These are phyloP conservation scores for Sphaerulina vaccinii DNA, from an alignment of 2,329 filamentous ascomycete genomes.

Conservation along the genomic window DNA sequence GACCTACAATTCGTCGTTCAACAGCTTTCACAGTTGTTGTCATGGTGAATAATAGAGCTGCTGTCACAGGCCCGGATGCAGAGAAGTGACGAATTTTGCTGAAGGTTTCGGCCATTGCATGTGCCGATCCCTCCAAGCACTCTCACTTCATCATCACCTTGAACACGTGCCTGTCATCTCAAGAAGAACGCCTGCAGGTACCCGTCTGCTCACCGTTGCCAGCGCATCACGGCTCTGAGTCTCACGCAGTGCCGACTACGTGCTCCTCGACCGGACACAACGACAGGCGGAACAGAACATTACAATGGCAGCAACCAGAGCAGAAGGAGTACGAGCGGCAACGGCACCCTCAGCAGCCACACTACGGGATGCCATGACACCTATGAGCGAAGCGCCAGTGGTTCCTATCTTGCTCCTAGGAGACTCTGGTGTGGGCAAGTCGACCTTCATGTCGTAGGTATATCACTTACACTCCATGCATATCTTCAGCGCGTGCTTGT, in stretches of 20 bases:
- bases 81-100: constrained; percentile 5
- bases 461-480: neutral
- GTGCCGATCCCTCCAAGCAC: neutral
- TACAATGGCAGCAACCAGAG: constrained; percentile 4
- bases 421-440: constrained; percentile 60
- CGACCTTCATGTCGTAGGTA: constrained; percentile 61
- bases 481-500: neutral
- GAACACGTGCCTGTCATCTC: neutral
- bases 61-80: neutral
- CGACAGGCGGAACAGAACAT: neutral
- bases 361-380: constrained; percentile 9
- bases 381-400: constrained; percentile 34
- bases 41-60: constrained; percentile 10
- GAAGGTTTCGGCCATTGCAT: neutral
- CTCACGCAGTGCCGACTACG: neutral
- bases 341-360: neutral
- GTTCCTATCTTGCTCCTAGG: constrained; percentile 58
- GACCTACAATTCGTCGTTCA: constrained; percentile 2
- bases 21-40: neutral
- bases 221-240: neutral
- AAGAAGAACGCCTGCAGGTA: constrained; percentile 6
- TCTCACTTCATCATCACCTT: neutral
- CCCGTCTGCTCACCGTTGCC: neutral
- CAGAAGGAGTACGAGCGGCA: neutral
- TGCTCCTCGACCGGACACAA: neutral